Evolutionary conservation across 2,329 filamentous ascomycete species (phyloP), one percentile per base, ranked within the genome.

Genomic region (Clarireedia sp.): DNA sequence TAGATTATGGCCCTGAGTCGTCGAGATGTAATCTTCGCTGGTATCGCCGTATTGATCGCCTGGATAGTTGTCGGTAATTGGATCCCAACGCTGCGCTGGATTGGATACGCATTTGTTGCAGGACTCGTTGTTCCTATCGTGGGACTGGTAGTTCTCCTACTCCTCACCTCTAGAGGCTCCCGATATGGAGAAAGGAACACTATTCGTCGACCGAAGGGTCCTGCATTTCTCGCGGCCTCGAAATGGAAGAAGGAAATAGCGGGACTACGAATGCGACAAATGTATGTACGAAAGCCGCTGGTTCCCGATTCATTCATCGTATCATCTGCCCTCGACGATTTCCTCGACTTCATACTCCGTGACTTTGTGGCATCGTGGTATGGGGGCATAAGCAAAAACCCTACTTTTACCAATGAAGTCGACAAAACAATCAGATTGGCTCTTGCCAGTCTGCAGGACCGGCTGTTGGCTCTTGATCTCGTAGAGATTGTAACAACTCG

Each of bases 281-380:
- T 77, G 45, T 94, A 95, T 72, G 75, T 80, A 61, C 79, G 81
- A 60, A 73, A 79, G 51, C 81, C 87, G 12, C 77, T 99, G 59
- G 90, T 90, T 67, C 81, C 87, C 56, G 79, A 85, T 52, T 91
- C 89, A 19, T 83, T 86, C 63, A 79, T 84, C 57, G 82, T 97
- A 54, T 95, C 90, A 12, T 81, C 85, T 64, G 87, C 86, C 46
- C 74, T 97, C 61, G 90, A 96, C 71, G 80, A 83, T 51, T 73
- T 97, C 33, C 78, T 99, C 45, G 81, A 85, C 50, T 75, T 90
- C 51, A 81, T 95, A 51, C 72, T 90, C 60, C 81, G 88, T 60
- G 90, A 96, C 69, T 96, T 95, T 68, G 82, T 99, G 56, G 82
- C 80, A 56, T 86, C 85, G 47, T 99, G 94, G 94, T 97, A 96